Percentiles rank a stretch among this genome's conserved stretches.
Conservation (phyloP, 2,329 filamentous ascomycete genomes). For the Dactylellina sp. region DNA sequence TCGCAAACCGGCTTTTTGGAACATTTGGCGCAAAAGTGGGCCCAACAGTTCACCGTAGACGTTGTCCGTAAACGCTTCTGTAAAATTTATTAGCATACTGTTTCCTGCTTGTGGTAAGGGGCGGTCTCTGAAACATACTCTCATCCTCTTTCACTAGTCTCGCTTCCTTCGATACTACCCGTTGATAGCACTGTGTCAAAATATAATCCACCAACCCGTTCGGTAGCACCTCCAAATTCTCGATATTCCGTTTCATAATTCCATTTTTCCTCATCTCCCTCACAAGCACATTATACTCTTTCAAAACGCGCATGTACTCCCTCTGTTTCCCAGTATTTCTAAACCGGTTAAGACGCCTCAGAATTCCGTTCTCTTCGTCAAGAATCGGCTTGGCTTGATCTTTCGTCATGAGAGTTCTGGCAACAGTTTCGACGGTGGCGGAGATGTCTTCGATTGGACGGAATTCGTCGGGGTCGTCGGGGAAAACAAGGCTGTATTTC, state of each 20-base stretch:
- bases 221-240: constrained; percentile 75
- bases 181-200: constrained; percentile 86
- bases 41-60: constrained; percentile 94
- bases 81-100: constrained; percentile 1
- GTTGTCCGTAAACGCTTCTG: constrained; percentile 82
- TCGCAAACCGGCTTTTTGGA: constrained; percentile 79
- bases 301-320: constrained; percentile 78
- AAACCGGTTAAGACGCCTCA: constrained; percentile 80
- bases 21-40: constrained; percentile 83
- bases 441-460: constrained; percentile 80
- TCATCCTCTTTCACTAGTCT: constrained; percentile 86
- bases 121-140: constrained; percentile 46
- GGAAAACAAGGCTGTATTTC: constrained; percentile 81
- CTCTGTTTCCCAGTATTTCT: constrained; percentile 73
- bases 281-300: constrained; percentile 81
- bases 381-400: constrained; percentile 65
- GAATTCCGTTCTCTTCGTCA: constrained; percentile 71
- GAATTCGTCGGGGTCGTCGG: constrained; percentile 82
- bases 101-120: neutral
- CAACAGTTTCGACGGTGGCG: constrained; percentile 76
- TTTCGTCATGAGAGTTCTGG: constrained; percentile 73
- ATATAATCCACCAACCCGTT: constrained; percentile 82
- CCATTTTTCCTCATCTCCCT: constrained; percentile 75
- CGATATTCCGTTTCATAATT: constrained; percentile 77
- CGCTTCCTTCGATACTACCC: constrained; percentile 89